Base-by-base conservation (phyloP, 208 protist species). In the Crithidia thermophila region DNA sequence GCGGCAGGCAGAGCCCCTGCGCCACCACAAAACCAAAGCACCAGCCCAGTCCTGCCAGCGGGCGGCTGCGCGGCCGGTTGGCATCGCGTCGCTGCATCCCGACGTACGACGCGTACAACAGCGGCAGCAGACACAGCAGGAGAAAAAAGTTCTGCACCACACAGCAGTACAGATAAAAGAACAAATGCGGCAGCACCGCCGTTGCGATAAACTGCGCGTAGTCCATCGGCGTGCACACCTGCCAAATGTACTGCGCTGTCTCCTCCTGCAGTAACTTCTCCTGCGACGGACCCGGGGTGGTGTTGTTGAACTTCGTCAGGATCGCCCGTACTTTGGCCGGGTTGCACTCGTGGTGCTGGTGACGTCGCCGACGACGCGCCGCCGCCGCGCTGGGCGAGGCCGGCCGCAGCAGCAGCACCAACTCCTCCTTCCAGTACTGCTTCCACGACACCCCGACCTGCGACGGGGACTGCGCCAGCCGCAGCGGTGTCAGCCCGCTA, bases 111-210 rank as follows among this genome's bases (percentile, higher is more conserved):
- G 43, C 53, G 21, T 71, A 72, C 31, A 75, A 9, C 8, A 69
- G 46, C 31, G 67, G 59, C 51, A 77, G 31, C 45, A 64, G 28
- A 1, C 16, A 39, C n/a, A 74, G 30, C 43, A 82, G 27, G 2
- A 77, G 18, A 20, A 64, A 60, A 52, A 82, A 77, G 62, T 69
- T 80, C 33, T 9, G 39, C 8, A 70, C 28, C 34, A 78, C 3
- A 23, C 20, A 37, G 30, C 61, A 76, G 49, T 63, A 75, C 11
- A 78, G 20, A 36, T 47, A 71, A n/a, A 74, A 56, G 10, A 79
- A 47, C 33, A 77, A 1, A 31, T 86, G 79, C 5, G 84, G 84
- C 27, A 77, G 28, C n/a, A 47, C 37, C 1, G 59, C 68, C 13
- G 61, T 43, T 0, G 53, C 67, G 18, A 72, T 13, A 34, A 75